Evolutionary conservation across 805 yeast genomes (phyloP).

Genomic region (Suhomyces canberraensis): DNA sequence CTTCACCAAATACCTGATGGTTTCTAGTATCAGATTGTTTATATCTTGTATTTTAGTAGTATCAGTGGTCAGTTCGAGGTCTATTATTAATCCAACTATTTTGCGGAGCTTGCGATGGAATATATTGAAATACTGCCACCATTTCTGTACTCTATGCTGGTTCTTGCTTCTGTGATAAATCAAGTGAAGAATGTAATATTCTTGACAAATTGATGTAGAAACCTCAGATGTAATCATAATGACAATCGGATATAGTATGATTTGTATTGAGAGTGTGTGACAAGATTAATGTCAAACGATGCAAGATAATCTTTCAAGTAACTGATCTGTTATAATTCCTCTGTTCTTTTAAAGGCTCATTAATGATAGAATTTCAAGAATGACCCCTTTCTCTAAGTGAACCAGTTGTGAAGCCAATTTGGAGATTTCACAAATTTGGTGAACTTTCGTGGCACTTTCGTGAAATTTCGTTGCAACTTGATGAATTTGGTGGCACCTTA

Average conservation of each 20-base stretch:
- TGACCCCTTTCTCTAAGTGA: no score
- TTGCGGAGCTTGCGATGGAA: conserved; percentile 55
- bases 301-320: no score
- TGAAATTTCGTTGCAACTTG: no score
- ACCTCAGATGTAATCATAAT: not conserved
- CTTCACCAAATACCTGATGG: conserved; percentile 26
- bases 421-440: no score
- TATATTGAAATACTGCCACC: conserved; percentile 75
- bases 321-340: not conserved
- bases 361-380: no score
- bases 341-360: no score
- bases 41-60: not conserved
- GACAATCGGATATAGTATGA: no score
- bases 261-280: no score
- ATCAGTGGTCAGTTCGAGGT: conserved; percentile 15
- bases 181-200: conserved; percentile 57
- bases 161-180: conserved; percentile 69
- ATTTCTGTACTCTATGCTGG: conserved; percentile 67
- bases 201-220: conserved; percentile 24
- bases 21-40: conserved; percentile 11
- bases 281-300: no score
- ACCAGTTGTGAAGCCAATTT: no score
- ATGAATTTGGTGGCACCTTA: no score
- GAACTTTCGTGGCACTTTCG: no score
- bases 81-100: conserved; percentile 28